A percentile compares a stretch with the other conserved stretches of the same genome.
Evolutionary conservation across 2,329 filamentous ascomycete species (phyloP).

Genomic region (Aspergillus sp.): DNA sequence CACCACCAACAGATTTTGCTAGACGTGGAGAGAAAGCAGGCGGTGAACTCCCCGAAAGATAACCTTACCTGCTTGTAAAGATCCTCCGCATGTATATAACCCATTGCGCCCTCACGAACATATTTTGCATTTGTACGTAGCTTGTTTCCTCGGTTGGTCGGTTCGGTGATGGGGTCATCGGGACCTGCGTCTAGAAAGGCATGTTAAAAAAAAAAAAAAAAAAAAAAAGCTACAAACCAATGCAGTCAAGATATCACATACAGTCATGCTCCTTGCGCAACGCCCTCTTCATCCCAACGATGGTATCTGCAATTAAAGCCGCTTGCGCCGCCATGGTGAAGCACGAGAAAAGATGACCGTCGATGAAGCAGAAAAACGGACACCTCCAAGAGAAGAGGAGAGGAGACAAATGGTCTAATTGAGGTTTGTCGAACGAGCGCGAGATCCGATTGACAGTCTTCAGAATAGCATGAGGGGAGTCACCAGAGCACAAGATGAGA

Average conservation of each 20-base stretch:
- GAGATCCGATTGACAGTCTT: too few species aligned
- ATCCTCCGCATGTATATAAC: slow-evolving; percentile 46
- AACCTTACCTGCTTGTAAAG: slow-evolving; percentile 51
- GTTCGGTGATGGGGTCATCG: slow-evolving; percentile 51
- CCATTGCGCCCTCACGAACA: slow-evolving; percentile 52
- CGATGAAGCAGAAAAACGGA: background rate
- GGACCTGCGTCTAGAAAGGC: slow-evolving; percentile 24
- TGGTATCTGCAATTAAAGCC: slow-evolving; percentile 48
- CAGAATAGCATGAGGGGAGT: too few species aligned
- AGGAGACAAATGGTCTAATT: background rate
- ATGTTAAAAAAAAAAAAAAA: slow-evolving; percentile 2
- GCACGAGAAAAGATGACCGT: background rate
- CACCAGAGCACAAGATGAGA: too few species aligned
- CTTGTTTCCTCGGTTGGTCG: slow-evolving; percentile 59
- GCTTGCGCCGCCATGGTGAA: slow-evolving; percentile 39
- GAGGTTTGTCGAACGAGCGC: too few species aligned
- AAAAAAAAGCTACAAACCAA: background rate
- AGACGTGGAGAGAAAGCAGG: background rate
- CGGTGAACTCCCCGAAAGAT: too few species aligned
- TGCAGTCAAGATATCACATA: slow-evolving; percentile 17
- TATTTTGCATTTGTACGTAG: slow-evolving; percentile 54
- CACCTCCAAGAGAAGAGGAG: background rate
- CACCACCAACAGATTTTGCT: background rate
- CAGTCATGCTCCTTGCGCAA: slow-evolving; percentile 44
- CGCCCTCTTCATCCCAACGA: slow-evolving; percentile 51